Evolutionary conservation across 371 early-diverging fungal species (phyloP).

Genomic region (Mortierella sp.): DNA sequence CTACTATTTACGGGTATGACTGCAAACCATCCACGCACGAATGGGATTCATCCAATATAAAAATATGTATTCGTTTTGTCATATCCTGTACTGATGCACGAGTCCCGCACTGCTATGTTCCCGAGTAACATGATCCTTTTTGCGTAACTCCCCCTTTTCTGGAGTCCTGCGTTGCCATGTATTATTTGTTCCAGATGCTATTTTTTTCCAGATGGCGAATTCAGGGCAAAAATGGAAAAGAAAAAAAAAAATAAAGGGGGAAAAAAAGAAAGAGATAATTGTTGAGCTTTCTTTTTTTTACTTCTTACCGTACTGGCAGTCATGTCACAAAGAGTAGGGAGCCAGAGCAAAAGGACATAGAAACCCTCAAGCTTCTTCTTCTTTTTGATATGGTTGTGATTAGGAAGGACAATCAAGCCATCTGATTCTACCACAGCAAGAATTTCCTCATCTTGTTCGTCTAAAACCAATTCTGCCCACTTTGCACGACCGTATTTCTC

Average conservation of each 20-base stretch:
- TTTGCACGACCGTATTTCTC: conserved; percentile 58
- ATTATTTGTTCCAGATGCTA: no score
- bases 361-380: conserved; percentile 49
- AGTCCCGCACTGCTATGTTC: no score
- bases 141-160: no score
- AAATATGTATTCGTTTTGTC: no score
- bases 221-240: no score
- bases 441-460: conserved; percentile 46
- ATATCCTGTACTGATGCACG: no score
- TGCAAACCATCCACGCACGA: no score
- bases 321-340: conserved; percentile 94
- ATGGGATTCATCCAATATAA: no score
- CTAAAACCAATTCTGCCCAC: conserved; percentile 52
- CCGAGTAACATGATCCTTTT: no score
- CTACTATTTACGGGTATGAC: no score
- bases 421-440: conserved; percentile 60
- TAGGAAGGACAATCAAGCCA: conserved; percentile 24
- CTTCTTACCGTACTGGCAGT: conserved; percentile 86
- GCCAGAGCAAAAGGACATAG: conserved; percentile 79
- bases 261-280: not conserved
- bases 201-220: no score
- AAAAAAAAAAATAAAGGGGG: conserved; percentile 17
- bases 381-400: conserved; percentile 21
- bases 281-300: not conserved
- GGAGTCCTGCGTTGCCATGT: no score